Conservation (phyloP, 2,329 filamentous ascomycete species). For the Falciphora oryzae region DNA sequence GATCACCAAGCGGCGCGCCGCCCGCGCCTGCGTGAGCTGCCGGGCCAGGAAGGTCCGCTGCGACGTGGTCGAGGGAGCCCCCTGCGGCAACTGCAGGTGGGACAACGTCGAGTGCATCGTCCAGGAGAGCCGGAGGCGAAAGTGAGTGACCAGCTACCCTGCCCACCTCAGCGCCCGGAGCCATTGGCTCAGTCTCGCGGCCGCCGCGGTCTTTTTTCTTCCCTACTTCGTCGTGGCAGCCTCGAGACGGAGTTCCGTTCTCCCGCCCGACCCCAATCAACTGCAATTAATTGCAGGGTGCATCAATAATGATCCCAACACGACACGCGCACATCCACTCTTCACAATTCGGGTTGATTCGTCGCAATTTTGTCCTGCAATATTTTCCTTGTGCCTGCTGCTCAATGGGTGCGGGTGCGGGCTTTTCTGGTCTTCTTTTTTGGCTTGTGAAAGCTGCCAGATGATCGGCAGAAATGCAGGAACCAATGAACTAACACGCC, state of each 20-base stretch:
- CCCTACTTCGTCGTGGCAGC: neutral
- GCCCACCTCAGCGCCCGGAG: neutral
- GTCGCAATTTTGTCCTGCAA: neutral
- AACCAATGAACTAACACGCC: conserved; percentile 11
- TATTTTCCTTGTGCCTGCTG: neutral
- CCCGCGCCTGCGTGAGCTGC: conserved; percentile 85
- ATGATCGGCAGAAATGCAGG: conserved; percentile 6
- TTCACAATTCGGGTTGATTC: neutral
- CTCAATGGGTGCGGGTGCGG: conserved; percentile 1
- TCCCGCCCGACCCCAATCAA: neutral
- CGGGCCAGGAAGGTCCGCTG: conserved; percentile 86
- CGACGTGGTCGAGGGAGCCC: conserved; percentile 84
- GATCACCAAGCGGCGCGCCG: conserved; percentile 73
- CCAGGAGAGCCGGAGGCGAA: conserved; percentile 78
- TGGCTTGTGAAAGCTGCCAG: neutral
- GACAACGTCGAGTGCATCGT: conserved; percentile 74
- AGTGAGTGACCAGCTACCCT: conserved; percentile 51
- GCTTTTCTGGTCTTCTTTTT: conserved; percentile 5
- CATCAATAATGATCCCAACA: neutral
- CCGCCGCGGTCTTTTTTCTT: neutral
- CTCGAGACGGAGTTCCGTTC: neutral
- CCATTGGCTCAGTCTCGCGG: too few relatives aligned
- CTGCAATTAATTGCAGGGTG: neutral
- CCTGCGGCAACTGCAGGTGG: conserved; percentile 81
- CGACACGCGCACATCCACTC: neutral